Evolutionary conservation across 75 land plant species (phyloP), one percentile per base, ranked within the genome.

Genomic region (Picea sitchensis): DNA sequence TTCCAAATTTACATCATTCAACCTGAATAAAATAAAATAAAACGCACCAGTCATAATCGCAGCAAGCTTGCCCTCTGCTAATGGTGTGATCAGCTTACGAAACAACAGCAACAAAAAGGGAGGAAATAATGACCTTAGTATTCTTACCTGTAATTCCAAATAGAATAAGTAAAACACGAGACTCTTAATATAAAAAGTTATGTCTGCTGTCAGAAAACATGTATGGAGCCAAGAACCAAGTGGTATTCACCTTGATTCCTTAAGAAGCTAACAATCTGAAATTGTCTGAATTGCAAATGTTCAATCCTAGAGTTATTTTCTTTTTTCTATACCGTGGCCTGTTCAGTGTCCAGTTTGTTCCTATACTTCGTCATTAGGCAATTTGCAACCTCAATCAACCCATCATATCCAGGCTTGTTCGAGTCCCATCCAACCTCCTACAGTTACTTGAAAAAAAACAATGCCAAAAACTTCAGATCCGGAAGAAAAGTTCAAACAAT

Each of bases 391-490:
- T 96, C 98, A 65, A 96, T 94, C 58, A 96, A 65, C 61, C 99
- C 99, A 85, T 91, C 95, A 76, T 96, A 96, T 59, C 99, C 99
- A 76, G 91, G 92, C 78, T 91, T 96, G 72, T 87, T 80, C 0
- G 99, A 92, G 87, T 96, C 92, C 97, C 95, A 94, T 58, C 94
- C 92, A 32, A 87, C 97, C 79, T 94, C 98, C 99, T 96, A 88
- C 56, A 51, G 56, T 51, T 51, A 51, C 56, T 51, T 51, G 56
- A 51, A 51, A 51, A 9, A 51, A 51, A 51, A 51, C 56, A 51
- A 51, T 51, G 56, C 56, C 12, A 9, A 51, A 51, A 51, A 51
- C 56, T 51, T 51, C 56, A 51, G 56, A 51, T 51, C 56, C 9
- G 56, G 56, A 51, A 12, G 12, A 51, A 51, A 51, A 51, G 56